These are phyloP conservation scores for Gastrodia elata DNA, from an alignment of 106 monocot species.

Conservation along the genomic window DNA sequence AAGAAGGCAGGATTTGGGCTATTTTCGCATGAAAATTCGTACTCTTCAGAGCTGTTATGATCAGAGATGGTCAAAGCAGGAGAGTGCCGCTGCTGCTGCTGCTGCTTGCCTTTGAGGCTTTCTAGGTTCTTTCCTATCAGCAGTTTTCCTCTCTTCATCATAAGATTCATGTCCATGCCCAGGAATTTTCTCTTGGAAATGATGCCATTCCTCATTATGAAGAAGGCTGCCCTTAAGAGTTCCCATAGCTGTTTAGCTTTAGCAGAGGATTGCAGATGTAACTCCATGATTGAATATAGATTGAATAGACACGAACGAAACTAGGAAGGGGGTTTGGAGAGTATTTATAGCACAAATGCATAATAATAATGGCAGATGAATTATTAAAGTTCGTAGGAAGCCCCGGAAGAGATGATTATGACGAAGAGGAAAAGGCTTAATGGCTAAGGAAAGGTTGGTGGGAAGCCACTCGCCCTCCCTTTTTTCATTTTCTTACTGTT, in stretches of 20 bases:
- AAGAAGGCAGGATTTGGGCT: slow-evolving; percentile 32
- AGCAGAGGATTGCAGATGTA: slow-evolving; percentile 17
- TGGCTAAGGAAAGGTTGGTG: slow-evolving; percentile 8
- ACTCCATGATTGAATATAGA: slow-evolving; percentile 18
- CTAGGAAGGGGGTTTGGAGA: background rate
- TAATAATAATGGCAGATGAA: background rate
- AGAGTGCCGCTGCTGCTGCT: background rate
- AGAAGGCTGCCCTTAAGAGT: slow-evolving; percentile 42
- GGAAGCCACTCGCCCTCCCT: background rate
- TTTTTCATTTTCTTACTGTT: background rate
- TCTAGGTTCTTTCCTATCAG: slow-evolving; percentile 24
- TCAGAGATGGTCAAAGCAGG: background rate
- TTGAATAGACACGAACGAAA: background rate
- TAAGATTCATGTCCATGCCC: slow-evolving; percentile 40
- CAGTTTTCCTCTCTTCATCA: slow-evolving; percentile 49
- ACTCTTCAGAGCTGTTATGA: slow-evolving; percentile 31
- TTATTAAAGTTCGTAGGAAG: background rate
- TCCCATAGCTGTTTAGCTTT: slow-evolving; percentile 41
- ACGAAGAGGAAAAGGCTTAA: slow-evolving; percentile 3
- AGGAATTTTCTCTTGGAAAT: slow-evolving; percentile 58
- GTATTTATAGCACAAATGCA: slow-evolving; percentile 7
- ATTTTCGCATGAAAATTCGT: slow-evolving; percentile 66
- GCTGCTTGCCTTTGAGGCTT: slow-evolving; percentile 24
- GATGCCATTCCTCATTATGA: slow-evolving; percentile 59
- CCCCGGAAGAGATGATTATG: no score